phyloP scores from a whole-genome alignment of 441 rosid genomes.

The Pelargonium cotyledonis region DNA sequence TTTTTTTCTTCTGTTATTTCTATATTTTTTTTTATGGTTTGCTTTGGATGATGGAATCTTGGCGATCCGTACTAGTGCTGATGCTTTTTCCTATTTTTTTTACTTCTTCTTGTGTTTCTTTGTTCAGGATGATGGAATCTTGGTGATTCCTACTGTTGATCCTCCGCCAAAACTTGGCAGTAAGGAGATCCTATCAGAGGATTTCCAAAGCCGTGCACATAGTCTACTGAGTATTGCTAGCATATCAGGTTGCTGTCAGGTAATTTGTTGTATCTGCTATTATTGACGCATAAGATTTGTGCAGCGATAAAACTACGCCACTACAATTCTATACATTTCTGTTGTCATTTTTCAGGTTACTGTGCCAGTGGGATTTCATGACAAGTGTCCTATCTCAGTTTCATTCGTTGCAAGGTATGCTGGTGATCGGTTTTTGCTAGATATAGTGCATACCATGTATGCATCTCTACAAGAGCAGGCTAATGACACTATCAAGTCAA shows the following conservation, averaged over 20 bases:
- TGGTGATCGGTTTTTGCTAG: slow-evolving; percentile 87
- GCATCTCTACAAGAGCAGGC: slow-evolving; percentile 67
- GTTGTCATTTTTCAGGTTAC: slow-evolving; percentile 53
- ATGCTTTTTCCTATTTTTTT: slow-evolving; percentile 8
- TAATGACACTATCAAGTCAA: slow-evolving; percentile 43
- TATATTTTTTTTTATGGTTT: slow-evolving; percentile 3
- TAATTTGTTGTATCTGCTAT: slow-evolving; percentile 17
- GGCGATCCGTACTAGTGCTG: slow-evolving; percentile 52
- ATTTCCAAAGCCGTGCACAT: slow-evolving; percentile 48
- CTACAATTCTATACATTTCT: background rate
- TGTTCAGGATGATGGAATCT: slow-evolving; percentile 78
- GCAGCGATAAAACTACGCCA: background rate
- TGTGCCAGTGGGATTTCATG: slow-evolving; percentile 70
- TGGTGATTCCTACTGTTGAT: slow-evolving; percentile 71
- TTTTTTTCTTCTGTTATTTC: slow-evolving; percentile 9
- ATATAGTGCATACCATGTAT: slow-evolving; percentile 62
- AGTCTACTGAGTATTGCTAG: slow-evolving; percentile 84
- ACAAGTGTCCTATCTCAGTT: slow-evolving; percentile 76
- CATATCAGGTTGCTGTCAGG: slow-evolving; percentile 98
- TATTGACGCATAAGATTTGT: background rate
- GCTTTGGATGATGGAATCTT: slow-evolving; percentile 84
- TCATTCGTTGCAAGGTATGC: slow-evolving; percentile 84
- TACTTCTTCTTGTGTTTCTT: slow-evolving; percentile 12
- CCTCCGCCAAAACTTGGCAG: slow-evolving; percentile 82
- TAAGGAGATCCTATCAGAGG: slow-evolving; percentile 66